These are phyloP conservation scores for Phytopythium oedochilum DNA, from an alignment of 352 stramenopile species.

Conservation along the genomic window DNA sequence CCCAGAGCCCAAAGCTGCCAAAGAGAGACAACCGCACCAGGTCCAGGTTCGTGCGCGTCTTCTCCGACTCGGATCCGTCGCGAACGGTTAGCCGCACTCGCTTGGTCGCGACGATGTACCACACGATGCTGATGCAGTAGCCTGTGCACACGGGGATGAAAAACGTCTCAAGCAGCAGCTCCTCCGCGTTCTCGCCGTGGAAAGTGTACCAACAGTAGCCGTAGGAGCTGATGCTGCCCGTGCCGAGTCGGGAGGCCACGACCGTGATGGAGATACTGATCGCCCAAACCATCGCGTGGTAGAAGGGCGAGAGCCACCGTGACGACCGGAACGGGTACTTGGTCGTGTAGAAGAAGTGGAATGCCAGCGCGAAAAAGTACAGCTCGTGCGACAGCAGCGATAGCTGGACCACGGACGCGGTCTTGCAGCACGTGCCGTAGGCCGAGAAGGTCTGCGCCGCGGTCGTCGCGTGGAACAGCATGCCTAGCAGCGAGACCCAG, in stretches of 20 bases:
- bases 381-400: slow-evolving; percentile 75
- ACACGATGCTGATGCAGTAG: slow-evolving; percentile 66
- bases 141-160: slow-evolving; percentile 52
- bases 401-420: slow-evolving; percentile 59
- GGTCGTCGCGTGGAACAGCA: slow-evolving; percentile 75
- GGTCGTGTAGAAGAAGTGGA: slow-evolving; percentile 86
- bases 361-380: slow-evolving; percentile 83
- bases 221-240: slow-evolving; percentile 59
- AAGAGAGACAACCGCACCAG: slow-evolving; percentile 75
- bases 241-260: slow-evolving; percentile 35
- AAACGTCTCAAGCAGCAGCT: slow-evolving; percentile 59
- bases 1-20: slow-evolving; percentile 68
- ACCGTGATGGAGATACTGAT: slow-evolving; percentile 47
- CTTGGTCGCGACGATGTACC: slow-evolving; percentile 68
- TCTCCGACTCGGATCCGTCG: slow-evolving; percentile 14
- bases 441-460: slow-evolving; percentile 36
- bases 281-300: slow-evolving; percentile 66
- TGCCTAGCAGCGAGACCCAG: slow-evolving; percentile 78
- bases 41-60: slow-evolving; percentile 68
- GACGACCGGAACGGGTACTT: slow-evolving; percentile 82
- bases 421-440: slow-evolving; percentile 61
- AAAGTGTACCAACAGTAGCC: slow-evolving; percentile 81
- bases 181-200: slow-evolving; percentile 34
- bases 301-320: slow-evolving; percentile 60
- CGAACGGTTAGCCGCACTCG: slow-evolving; percentile 57